Conservation (phyloP, 768 basidiomycete species). For the Pisolithus albus region DNA sequence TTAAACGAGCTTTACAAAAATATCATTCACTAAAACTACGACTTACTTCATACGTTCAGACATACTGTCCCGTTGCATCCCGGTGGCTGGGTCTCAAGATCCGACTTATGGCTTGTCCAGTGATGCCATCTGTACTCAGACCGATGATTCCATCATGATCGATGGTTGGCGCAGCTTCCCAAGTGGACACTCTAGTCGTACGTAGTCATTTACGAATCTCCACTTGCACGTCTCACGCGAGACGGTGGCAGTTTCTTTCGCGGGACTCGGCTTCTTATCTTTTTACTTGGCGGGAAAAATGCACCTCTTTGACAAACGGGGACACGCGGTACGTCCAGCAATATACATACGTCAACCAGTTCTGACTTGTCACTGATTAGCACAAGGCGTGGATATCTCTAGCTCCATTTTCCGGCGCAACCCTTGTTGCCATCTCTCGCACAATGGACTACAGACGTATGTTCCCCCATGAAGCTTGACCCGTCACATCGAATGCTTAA, state of each 20-base stretch:
- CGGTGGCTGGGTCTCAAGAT: conserved; percentile 55
- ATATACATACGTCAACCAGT: not conserved
- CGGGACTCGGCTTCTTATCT: conserved; percentile 83
- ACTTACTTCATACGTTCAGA: conserved; percentile 11
- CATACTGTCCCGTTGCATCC: conserved; percentile 49
- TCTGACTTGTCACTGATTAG: conserved; percentile 22
- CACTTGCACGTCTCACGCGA: not conserved
- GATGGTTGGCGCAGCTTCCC: conserved; percentile 94
- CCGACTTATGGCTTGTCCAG: conserved; percentile 66
- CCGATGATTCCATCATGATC: conserved; percentile 45
- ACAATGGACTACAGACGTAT: conserved; percentile 89
- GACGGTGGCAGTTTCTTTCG: conserved; percentile 67
- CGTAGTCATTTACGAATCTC: conserved; percentile 17
- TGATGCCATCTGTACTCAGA: conserved; percentile 75
- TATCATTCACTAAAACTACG: not conserved
- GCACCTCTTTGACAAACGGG: conserved; percentile 79
- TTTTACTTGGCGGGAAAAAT: conserved; percentile 90
- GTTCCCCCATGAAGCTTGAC: conserved; percentile 8
- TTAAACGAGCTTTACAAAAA: not conserved
- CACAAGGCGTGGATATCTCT: conserved; percentile 81
- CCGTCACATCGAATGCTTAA: not conserved
- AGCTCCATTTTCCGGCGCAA: conserved; percentile 69
- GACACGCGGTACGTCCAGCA: conserved; percentile 49
- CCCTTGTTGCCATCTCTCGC: conserved; percentile 74
- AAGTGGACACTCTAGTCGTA: conserved; percentile 85